These are phyloP conservation scores for Megacollybia marginata DNA, from an alignment of 768 basidiomycete genomes.

Conservation along the genomic window DNA sequence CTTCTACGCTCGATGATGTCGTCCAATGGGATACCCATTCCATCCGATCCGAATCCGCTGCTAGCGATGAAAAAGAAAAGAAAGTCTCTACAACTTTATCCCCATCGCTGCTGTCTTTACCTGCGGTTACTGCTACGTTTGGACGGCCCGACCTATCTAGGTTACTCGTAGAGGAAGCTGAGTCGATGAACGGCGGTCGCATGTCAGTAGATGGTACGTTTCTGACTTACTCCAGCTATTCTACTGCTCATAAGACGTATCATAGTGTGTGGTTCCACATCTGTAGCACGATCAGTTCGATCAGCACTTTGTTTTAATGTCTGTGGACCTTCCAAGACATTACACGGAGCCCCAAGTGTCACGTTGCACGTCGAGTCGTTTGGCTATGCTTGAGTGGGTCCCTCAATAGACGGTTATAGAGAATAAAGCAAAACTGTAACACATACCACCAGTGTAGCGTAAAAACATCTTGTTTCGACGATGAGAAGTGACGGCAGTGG, in stretches of 20 bases:
- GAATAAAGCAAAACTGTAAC: too few relatives aligned
- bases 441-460: too few relatives aligned
- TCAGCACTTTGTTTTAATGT: slow-evolving; percentile 13
- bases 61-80: too few relatives aligned
- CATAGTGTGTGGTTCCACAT: slow-evolving; percentile 18
- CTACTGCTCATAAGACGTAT: not conserved
- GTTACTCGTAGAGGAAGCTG: slow-evolving; percentile 14
- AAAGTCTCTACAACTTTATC: too few relatives aligned
- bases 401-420: too few relatives aligned
- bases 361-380: slow-evolving; percentile 31
- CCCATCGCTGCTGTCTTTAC: too few relatives aligned
- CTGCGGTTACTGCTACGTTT: too few relatives aligned
- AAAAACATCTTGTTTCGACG: too few relatives aligned
- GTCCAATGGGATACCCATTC: slow-evolving; percentile 3
- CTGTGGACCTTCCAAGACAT: slow-evolving; percentile 14
- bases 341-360: slow-evolving; percentile 31
- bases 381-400: slow-evolving; percentile 23
- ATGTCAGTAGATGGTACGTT: slow-evolving; percentile 19
- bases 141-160: slow-evolving; percentile 12
- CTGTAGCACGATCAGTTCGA: slow-evolving; percentile 12
- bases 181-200: slow-evolving; percentile 8
- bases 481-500: too few relatives aligned
- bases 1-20: not conserved
- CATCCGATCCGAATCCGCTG: too few relatives aligned
- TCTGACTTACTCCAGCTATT: not conserved